phyloP scores from a whole-genome alignment of 2,329 filamentous ascomycete species.

The Fusarium sp. region DNA sequence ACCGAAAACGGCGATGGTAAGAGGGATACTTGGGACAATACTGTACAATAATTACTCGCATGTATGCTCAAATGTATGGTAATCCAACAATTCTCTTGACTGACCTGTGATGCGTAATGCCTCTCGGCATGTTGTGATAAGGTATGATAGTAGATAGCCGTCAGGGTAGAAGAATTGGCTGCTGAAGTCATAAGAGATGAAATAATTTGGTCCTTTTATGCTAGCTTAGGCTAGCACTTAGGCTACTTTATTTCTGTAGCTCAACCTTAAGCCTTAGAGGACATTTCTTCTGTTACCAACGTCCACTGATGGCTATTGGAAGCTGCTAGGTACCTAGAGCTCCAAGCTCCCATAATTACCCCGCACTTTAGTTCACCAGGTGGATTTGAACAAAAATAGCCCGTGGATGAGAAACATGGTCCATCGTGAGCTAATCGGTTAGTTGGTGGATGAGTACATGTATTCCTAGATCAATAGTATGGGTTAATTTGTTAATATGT shows the following conservation, averaged over 20 bases:
- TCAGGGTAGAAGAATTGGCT: too few species aligned
- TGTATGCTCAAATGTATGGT: background rate
- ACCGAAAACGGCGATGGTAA: background rate
- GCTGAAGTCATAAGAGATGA: background rate
- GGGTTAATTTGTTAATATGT: background rate
- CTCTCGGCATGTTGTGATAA: background rate
- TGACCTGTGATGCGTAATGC: background rate
- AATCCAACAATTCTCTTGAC: background rate
- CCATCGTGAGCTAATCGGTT: background rate
- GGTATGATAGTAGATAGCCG: background rate
- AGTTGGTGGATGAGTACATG: background rate
- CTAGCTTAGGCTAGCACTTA: background rate
- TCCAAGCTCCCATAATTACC: background rate
- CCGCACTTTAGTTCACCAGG: background rate
- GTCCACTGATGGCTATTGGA: background rate
- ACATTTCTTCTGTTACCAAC: background rate
- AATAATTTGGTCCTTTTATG: background rate
- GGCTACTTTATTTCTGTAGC: background rate
- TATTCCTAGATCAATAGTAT: background rate
- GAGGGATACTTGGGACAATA: background rate
- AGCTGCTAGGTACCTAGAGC: background rate
- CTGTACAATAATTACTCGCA: constrained; percentile 12
- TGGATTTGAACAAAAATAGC: background rate
- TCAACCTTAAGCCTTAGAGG: background rate
- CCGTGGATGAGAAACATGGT: background rate